phyloP scores from a whole-genome alignment of 2,329 filamentous ascomycete genomes.

The Plenodomus lindquistii region DNA sequence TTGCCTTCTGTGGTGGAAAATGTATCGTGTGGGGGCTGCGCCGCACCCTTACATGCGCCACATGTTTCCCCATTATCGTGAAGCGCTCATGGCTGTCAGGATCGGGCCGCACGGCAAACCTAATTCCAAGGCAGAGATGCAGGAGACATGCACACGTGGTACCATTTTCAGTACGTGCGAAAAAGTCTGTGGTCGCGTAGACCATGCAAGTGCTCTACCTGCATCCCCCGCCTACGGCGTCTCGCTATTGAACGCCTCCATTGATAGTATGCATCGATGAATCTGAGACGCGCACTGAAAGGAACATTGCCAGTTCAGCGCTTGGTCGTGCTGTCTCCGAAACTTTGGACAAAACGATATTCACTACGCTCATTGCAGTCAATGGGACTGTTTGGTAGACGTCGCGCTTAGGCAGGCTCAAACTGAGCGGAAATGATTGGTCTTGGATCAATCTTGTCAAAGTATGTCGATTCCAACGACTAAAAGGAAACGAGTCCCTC shows the following conservation, averaged over 20 bases:
- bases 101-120: background rate
- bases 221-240: background rate
- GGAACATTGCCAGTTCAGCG: background rate
- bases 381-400: background rate
- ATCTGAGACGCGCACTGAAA: background rate
- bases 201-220: background rate
- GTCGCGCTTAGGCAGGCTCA: no score
- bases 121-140: background rate
- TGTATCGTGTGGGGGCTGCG: background rate
- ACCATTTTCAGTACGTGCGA: background rate
- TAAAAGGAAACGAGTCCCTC: no score
- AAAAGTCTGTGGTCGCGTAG: background rate
- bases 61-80: background rate
- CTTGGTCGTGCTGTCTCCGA: background rate
- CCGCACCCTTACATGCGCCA: background rate
- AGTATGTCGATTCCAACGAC: background rate
- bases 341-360: background rate
- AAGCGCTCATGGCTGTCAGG: conserved; percentile 4
- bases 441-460: no score
- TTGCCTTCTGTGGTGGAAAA: background rate
- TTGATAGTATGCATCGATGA: background rate
- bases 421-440: no score
- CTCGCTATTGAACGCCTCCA: background rate
- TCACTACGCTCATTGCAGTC: background rate
- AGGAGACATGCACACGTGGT: background rate